phyloP scores from a whole-genome alignment of 208 protist genomes.

The Leptomonas pyrrhocoris region DNA sequence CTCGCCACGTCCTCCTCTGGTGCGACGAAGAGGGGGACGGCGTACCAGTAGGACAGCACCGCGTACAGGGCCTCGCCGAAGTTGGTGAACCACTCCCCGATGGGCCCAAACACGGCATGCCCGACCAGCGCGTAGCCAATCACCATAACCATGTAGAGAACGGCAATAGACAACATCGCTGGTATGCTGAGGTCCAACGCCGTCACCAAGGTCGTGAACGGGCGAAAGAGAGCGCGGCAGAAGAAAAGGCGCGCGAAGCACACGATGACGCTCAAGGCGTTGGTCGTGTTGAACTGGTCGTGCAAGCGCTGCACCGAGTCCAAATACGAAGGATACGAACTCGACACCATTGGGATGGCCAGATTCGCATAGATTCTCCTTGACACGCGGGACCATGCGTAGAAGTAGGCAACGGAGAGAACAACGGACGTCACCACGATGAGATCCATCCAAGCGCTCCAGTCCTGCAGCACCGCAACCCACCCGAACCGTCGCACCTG shows the following conservation, averaged over 20 bases:
- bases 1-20: background rate
- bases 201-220: conserved; percentile 1
- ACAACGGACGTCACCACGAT: background rate
- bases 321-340: conserved; percentile 18
- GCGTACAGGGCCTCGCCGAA: conserved; percentile 18
- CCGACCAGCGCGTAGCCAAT: conserved; percentile 14
- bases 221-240: conserved; percentile 5
- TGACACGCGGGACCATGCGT: conserved; percentile 8
- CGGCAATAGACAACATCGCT: background rate
- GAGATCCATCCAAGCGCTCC: conserved; percentile 24
- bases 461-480: background rate
- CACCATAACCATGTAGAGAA: background rate
- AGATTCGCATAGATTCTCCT: background rate
- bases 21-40: background rate
- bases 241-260: conserved; percentile 22
- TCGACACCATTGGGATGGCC: background rate
- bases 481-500: background rate
- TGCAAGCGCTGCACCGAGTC: background rate
- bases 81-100: conserved; percentile 7
- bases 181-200: conserved; percentile 9
- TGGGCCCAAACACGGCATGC: conserved; percentile 16
- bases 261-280: conserved; percentile 3
- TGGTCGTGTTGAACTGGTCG: background rate
- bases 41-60: conserved; percentile 14
- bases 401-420: conserved; percentile 13